phyloP scores from a whole-genome alignment of 257 asterid species.

The Penstemon barbatus region DNA sequence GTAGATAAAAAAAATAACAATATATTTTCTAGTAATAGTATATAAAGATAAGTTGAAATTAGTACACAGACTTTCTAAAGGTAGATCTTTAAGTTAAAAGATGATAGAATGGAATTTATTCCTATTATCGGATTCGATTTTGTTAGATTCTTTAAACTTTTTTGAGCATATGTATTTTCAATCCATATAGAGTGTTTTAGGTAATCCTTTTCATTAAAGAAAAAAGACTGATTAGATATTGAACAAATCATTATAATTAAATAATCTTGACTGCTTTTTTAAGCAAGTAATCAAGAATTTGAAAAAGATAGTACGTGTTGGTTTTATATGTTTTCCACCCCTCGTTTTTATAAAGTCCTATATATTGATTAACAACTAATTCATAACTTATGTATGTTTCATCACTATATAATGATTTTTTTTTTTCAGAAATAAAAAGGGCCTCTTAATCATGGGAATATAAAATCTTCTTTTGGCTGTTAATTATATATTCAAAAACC shows the following conservation, averaged over 20 bases:
- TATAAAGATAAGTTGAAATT: neutral
- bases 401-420: conserved; percentile 28
- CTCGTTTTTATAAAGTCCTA: conserved; percentile 28
- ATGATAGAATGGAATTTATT: conserved; percentile 33
- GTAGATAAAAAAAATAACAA: neutral
- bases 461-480: neutral
- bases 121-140: conserved; percentile 32
- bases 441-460: conserved; percentile 27
- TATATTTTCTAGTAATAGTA: neutral
- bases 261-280: conserved; percentile 22
- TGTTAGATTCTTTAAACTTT: conserved; percentile 26
- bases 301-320: conserved; percentile 28
- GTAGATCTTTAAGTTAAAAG: conserved; percentile 27
- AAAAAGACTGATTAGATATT: conserved; percentile 22
- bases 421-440: conserved; percentile 1
- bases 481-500: neutral
- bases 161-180: neutral
- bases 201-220: conserved; percentile 18
- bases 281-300: conserved; percentile 25
- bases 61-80: conserved; percentile 18
- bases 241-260: conserved; percentile 24
- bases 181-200: neutral
- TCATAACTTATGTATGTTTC: conserved; percentile 8
- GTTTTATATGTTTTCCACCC: conserved; percentile 11
- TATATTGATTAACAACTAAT: conserved; percentile 10